These are phyloP conservation scores for Claviceps humidiphila DNA, from an alignment of 2,329 filamentous ascomycete genomes.

Conservation along the genomic window DNA sequence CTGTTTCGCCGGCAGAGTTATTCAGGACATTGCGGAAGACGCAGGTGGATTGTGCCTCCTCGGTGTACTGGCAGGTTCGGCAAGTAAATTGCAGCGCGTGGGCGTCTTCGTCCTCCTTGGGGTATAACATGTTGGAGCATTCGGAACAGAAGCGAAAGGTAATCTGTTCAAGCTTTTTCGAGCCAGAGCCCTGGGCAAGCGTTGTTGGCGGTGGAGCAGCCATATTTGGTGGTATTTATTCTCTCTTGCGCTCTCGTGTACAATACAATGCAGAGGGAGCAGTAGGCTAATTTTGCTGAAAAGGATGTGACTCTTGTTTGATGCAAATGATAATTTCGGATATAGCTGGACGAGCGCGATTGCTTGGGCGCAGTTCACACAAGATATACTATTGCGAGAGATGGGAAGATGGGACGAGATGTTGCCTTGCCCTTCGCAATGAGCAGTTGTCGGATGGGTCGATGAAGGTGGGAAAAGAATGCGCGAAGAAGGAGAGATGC, in stretches of 20 bases:
- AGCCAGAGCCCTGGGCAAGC: slow-evolving; percentile 27
- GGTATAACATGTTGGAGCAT: slow-evolving; percentile 97
- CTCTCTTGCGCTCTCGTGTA: neutral
- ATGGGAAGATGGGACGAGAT: neutral
- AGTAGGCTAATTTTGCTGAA: slow-evolving; percentile 1
- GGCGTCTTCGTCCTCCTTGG: slow-evolving; percentile 77
- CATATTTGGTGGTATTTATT: slow-evolving; percentile 26
- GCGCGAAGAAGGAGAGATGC: neutral
- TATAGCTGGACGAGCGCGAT: neutral
- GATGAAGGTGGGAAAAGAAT: neutral
- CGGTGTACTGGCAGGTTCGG: slow-evolving; percentile 85
- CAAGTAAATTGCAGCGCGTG: slow-evolving; percentile 89
- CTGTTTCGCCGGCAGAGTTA: slow-evolving; percentile 84
- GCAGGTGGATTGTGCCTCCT: slow-evolving; percentile 75
- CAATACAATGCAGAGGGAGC: neutral
- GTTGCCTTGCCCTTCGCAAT: neutral
- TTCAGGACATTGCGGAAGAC: slow-evolving; percentile 93
- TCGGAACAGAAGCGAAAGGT: slow-evolving; percentile 97
- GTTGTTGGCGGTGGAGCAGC: slow-evolving; percentile 42
- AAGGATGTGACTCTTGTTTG: slow-evolving; percentile 1
- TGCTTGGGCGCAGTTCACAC: neutral
- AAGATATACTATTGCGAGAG: neutral
- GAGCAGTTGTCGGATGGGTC: neutral
- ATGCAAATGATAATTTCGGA: neutral
- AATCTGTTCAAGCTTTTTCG: slow-evolving; percentile 61